These are phyloP conservation scores for Cryptococcus wingfieldii DNA, from an alignment of 1,284 basidiomycete genomes.

Conservation along the genomic window DNA sequence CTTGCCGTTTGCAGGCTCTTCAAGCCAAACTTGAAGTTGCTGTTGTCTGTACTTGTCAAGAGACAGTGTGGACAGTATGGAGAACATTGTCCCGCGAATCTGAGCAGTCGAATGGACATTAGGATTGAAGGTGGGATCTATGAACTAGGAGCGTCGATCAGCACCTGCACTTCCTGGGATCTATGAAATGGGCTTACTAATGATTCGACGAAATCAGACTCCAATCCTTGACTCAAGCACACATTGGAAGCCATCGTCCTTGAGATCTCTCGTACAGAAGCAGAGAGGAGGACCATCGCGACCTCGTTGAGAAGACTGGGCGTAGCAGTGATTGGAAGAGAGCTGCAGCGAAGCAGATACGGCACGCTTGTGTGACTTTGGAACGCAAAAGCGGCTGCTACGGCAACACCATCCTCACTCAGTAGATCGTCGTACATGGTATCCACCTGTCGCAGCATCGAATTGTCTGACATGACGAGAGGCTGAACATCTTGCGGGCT, in stretches of 20 bases:
- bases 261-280: background rate
- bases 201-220: background rate
- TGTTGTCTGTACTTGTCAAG: conserved; percentile 22
- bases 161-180: background rate
- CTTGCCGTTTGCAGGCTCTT: conserved; percentile 22
- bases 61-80: conserved; percentile 23
- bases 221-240: background rate
- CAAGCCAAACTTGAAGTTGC: conserved; percentile 24
- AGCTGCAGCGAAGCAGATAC: background rate
- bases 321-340: background rate
- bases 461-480: conserved; percentile 13
- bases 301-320: conserved; percentile 2
- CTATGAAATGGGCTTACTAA: conserved; percentile 6
- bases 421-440: background rate
- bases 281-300: background rate
- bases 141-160: conserved; percentile 13
- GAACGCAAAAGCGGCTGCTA: too few species aligned
- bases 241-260: background rate
- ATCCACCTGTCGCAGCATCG: conserved; percentile 7
- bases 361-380: background rate
- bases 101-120: conserved; percentile 15
- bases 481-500: background rate
- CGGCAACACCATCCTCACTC: too few species aligned
- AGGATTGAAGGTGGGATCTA: conserved; percentile 34
- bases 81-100: conserved; percentile 15